Conservation (phyloP, 345 rosid species). For the Kernera saxatilis region DNA sequence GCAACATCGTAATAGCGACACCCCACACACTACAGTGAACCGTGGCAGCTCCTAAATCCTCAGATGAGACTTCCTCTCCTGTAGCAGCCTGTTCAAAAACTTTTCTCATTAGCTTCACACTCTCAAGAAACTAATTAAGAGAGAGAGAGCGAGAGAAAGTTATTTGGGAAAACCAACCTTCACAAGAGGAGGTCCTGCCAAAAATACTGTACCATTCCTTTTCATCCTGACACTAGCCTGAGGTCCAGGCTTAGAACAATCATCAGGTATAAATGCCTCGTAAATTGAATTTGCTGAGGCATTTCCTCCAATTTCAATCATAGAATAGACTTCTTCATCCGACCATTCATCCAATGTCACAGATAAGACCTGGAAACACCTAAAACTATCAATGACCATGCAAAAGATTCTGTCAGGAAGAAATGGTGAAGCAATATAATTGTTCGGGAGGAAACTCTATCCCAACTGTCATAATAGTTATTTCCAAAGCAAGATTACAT, state of each 20-base stretch:
- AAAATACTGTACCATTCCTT: conserved; percentile 93
- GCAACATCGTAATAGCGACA: conserved; percentile 40
- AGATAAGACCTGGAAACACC: conserved; percentile 64
- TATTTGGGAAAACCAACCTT: conserved; percentile 49
- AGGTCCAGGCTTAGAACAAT: conserved; percentile 72
- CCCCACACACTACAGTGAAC: conserved; percentile 93
- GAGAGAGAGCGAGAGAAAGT: too few species aligned
- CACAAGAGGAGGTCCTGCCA: conserved; percentile 96
- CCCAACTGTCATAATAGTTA: background rate
- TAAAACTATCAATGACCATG: background rate
- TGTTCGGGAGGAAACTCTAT: background rate
- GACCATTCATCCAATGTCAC: conserved; percentile 98
- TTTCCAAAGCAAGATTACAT: background rate
- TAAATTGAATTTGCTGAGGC: conserved; percentile 82
- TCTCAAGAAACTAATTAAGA: background rate
- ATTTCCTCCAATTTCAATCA: conserved; percentile 96
- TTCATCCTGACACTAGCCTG: conserved; percentile 95
- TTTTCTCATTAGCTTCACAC: conserved; percentile 30
- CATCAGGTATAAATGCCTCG: conserved; percentile 84
- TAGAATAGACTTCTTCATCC: conserved; percentile 76
- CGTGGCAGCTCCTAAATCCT: conserved; percentile 84
- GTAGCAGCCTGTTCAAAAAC: conserved; percentile 84
- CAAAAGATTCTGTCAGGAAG: background rate
- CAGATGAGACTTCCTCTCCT: conserved; percentile 92
- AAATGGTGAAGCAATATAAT: background rate